Conservation (phyloP, 2,329 filamentous ascomycete genomes). For the Tolypocladium ophioglossoides region DNA sequence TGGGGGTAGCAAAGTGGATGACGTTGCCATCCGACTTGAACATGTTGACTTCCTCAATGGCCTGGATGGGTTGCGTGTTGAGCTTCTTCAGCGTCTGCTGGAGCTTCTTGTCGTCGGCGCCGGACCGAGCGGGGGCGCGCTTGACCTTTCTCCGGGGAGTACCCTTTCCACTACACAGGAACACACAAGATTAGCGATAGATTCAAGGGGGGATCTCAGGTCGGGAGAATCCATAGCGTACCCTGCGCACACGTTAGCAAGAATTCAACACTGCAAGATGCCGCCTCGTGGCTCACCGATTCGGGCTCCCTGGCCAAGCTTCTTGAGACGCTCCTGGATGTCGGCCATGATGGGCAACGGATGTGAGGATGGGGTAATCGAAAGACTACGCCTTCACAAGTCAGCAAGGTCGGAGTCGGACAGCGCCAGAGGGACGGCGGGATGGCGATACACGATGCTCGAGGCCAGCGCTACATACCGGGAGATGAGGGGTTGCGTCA, state of each 20-base stretch:
- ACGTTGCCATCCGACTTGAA: conserved; percentile 99
- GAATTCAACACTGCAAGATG: not conserved
- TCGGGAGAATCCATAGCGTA: conserved; percentile 17
- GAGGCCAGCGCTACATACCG: conserved; percentile 18
- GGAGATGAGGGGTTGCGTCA: conserved; percentile 19
- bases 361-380: conserved; percentile 14
- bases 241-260: conserved; percentile 15
- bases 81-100: conserved; percentile 97
- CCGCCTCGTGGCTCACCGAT: conserved; percentile 50
- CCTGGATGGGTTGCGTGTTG: conserved; percentile 98
- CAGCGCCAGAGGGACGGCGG: not conserved
- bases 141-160: conserved; percentile 97
- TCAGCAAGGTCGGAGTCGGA: conserved; percentile 5
- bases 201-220: conserved; percentile 6
- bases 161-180: conserved; percentile 71
- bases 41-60: conserved; percentile 99
- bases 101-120: conserved; percentile 99
- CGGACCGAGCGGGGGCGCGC: conserved; percentile 87
- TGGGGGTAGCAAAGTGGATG: conserved; percentile 96
- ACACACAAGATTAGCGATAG: conserved; percentile 18
- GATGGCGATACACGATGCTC: not conserved
- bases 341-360: conserved; percentile 37
- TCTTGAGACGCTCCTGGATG: conserved; percentile 49
- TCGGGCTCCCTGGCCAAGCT: conserved; percentile 41
- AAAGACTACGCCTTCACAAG: not conserved